Evolutionary conservation across 352 stramenopile genomes (phyloP).

Genomic region (Stephanocyclus meneghinianus): DNA sequence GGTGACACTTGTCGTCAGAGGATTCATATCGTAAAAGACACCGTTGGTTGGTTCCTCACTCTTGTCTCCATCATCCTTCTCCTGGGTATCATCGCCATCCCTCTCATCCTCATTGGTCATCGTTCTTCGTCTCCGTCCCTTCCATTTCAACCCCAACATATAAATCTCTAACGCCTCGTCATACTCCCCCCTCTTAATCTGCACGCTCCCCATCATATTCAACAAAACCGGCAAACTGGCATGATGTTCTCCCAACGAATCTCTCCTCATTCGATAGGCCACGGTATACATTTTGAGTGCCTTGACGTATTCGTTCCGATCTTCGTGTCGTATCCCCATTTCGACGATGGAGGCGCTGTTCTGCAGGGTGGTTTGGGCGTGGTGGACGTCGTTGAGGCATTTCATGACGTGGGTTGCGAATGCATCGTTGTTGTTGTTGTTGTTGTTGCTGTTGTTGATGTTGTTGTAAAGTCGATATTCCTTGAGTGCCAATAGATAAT

Average conservation of each 20-base stretch:
- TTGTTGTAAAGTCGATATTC: slow-evolving; percentile 57
- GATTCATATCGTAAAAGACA: slow-evolving; percentile 32
- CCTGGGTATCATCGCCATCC: too few relatives aligned
- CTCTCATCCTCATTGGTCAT: too few relatives aligned
- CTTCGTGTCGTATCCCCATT: slow-evolving; percentile 81
- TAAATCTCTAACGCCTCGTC: slow-evolving; percentile 79
- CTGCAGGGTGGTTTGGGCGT: slow-evolving; percentile 61
- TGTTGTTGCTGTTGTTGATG: background rate
- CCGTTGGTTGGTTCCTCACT: background rate
- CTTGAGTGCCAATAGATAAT: slow-evolving; percentile 67
- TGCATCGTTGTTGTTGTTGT: slow-evolving; percentile 54
- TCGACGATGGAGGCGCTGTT: slow-evolving; percentile 80
- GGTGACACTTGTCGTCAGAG: slow-evolving; percentile 60
- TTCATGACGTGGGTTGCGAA: slow-evolving; percentile 49
- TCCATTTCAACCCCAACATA: slow-evolving; percentile 66
- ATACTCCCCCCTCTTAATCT: slow-evolving; percentile 74
- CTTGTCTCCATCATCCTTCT: too few relatives aligned
- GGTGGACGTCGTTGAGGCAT: slow-evolving; percentile 70
- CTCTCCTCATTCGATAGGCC: slow-evolving; percentile 76
- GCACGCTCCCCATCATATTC: slow-evolving; percentile 80
- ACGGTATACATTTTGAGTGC: slow-evolving; percentile 82
- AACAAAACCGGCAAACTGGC: slow-evolving; percentile 71
- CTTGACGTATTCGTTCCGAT: slow-evolving; percentile 61
- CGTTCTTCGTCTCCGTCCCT: slow-evolving; percentile 17
- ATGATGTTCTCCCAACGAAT: slow-evolving; percentile 69